Conservation (phyloP, 768 basidiomycete species). For the Macrolepiota albuminosa region DNA sequence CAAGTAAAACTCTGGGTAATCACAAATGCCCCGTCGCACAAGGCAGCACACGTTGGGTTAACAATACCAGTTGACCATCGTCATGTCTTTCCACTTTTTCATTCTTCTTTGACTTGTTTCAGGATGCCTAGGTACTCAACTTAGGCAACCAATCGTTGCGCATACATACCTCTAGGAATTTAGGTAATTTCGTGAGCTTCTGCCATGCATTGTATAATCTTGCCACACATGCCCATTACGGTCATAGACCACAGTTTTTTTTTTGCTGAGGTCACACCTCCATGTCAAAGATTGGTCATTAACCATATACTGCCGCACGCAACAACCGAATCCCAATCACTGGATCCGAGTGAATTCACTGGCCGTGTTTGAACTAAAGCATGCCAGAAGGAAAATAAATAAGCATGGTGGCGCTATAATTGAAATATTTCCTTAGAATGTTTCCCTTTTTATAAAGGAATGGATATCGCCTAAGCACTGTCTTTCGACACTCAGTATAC, state of each 20-base stretch:
- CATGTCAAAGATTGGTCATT: background rate
- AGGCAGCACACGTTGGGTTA: slow-evolving; percentile 46
- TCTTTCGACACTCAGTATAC: background rate
- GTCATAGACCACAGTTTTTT: background rate
- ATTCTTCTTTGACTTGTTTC: background rate
- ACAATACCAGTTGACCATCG: slow-evolving; percentile 17
- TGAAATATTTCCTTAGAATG: background rate
- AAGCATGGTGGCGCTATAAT: background rate
- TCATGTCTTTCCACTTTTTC: background rate
- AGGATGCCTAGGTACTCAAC: background rate
- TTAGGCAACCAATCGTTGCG: background rate
- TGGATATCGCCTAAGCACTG: background rate
- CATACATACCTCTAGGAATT: background rate
- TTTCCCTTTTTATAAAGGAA: background rate
- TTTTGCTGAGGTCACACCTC: background rate
- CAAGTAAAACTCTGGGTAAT: slow-evolving; percentile 46
- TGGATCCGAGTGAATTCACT: background rate
- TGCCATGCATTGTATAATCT: background rate
- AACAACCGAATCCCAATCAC: background rate
- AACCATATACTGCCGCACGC: no score
- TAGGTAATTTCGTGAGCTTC: background rate
- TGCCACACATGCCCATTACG: background rate
- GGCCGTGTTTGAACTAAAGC: no score
- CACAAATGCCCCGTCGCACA: slow-evolving; percentile 53
- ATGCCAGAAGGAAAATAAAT: background rate